Base-by-base conservation (phyloP, 2,329 filamentous ascomycete species). In the Aspergillus sp. region DNA sequence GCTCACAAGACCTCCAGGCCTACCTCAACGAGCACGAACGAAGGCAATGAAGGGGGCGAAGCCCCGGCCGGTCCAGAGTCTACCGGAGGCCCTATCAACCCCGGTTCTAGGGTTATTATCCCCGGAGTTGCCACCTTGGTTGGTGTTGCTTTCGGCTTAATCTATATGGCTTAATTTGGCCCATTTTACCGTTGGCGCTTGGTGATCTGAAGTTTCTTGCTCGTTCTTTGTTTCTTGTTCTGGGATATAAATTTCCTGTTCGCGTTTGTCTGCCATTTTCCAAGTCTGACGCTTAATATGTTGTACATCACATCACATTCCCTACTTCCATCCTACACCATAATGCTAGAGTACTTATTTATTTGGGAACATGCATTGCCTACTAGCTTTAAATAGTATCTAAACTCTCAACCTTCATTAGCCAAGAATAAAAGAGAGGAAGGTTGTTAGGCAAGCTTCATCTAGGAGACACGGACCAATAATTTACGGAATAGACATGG, bases 41-140 rank as follows among this genome's bases (percentile, higher is more conserved):
- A 48, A 44, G 39, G 46, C 23, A 44, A 41, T 14, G 58, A 57
- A 46, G 40, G 35, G 24, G 57, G 55, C 45, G 50, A 56, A 35
- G 19, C 37, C 6, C 43, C 52, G 21, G 33, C 60, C 15, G 41
- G 49, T n/a, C 63, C 66, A 24, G 58, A 62, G 39, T 50, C 57
- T 6, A 57, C 57, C 15, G 52, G 41, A 27, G 33, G 52, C 9
- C 33, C 44, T 37, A 17, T 57, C 27, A 72, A 55, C 66, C 66
- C 66, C 12, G 70, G 68, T 21, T 58, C 64, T 23, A 72, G 65
- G 61, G 31, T 72, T 35, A 52, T 64, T 14, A 52, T 67, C 44
- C 66, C 69, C 47, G 61, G 63, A 24, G 61, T 66, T 51, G 64
- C 61, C 56, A 63, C 62, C 44, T 45, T 66, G 31, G 67, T 63